These are phyloP conservation scores for Candolleomyces eurysporus DNA, from an alignment of 768 basidiomycete genomes.

Conservation along the genomic window DNA sequence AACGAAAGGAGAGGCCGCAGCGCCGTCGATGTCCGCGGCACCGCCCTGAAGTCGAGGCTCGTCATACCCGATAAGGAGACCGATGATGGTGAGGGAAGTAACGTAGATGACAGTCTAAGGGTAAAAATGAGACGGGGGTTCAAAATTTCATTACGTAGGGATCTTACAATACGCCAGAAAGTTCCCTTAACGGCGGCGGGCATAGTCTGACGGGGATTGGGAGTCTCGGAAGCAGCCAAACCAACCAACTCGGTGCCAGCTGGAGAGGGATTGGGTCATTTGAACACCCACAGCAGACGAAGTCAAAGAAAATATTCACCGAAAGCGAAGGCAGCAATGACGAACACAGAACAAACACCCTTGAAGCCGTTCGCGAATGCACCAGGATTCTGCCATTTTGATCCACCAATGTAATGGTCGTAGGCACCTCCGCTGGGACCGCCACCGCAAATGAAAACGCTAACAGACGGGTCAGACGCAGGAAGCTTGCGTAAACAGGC, in stretches of 20 bases:
- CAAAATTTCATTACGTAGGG: background rate
- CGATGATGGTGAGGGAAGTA: slow-evolving; percentile 42
- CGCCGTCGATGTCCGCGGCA: slow-evolving; percentile 18
- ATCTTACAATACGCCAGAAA: slow-evolving; percentile 40
- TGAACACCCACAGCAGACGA: background rate
- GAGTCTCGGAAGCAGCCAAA: slow-evolving; percentile 45
- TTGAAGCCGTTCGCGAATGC: slow-evolving; percentile 45
- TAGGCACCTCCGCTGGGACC: slow-evolving; percentile 37
- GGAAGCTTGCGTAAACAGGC: slow-evolving; percentile 15
- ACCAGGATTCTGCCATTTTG: slow-evolving; percentile 36
- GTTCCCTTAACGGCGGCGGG: slow-evolving; percentile 46
- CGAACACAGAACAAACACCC: slow-evolving; percentile 45
- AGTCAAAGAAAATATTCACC: slow-evolving; percentile 17
- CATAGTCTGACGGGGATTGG: slow-evolving; percentile 43
- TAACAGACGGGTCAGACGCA: slow-evolving; percentile 25
- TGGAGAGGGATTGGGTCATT: slow-evolving; percentile 8
- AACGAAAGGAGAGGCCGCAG: slow-evolving; percentile 47
- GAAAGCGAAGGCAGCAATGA: slow-evolving; percentile 44
- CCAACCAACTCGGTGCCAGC: slow-evolving; percentile 49
- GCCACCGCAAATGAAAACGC: slow-evolving; percentile 41
- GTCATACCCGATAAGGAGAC: slow-evolving; percentile 35
- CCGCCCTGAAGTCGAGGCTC: slow-evolving; percentile 36
- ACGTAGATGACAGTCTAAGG: slow-evolving; percentile 39
- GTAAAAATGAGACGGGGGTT: background rate
- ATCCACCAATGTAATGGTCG: slow-evolving; percentile 35